Base-by-base conservation (phyloP, 176 grass and related monocot genomes). In the Luzula sylvatica region DNA sequence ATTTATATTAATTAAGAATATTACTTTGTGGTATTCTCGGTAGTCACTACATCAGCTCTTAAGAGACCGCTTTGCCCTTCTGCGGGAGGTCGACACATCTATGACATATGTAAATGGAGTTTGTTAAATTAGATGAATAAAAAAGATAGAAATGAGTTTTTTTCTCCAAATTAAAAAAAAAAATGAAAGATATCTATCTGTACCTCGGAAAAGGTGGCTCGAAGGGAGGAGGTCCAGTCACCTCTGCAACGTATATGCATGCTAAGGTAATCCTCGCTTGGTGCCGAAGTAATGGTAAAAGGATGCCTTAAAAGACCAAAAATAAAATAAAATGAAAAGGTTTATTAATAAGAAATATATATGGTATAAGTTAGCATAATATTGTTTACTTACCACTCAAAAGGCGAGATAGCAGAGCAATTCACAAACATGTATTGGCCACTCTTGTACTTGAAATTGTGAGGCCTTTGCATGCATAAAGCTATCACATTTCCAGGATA, bases 351-450 rank as follows among this genome's bases (percentile, higher is more conserved):
- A 11, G 11, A 21, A 38, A 52, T 9, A 15, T 28, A 2, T 0
- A 18, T 20, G 46, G 15, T 55, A 29, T 5, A 7, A 38, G 12
- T 23, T 39, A 42, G 7, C 8, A 38, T 24, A 35, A 8, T 26
- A 17, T n/a, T n/a, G n/a, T n/a, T n/a, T n/a, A 52, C 20, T 27
- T 65, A 95, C 90, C 92, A 96, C 38, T 96, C 81, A 48, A 96
- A 96, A 13, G 85, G 85, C 23, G 85, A 96, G 8, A 96, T 78
- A 11, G 73, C 77, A 30, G 62, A 54, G 67, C 92, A 89, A 69
- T 96, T 89, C 8, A 96, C 77, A 12, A 89, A 89, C 54, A 96
- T 82, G 77, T 96, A 96, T 71, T 96, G 92, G 5, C 85, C 92
- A 26, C 92, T 96, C 54, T 78, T 89, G 74, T 96, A 96, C 46